A percentile compares a stretch with the other conserved stretches of the same genome.
Conservation (phyloP, 2,329 filamentous ascomycete species). For the Hymenoscyphus fructigenus region DNA sequence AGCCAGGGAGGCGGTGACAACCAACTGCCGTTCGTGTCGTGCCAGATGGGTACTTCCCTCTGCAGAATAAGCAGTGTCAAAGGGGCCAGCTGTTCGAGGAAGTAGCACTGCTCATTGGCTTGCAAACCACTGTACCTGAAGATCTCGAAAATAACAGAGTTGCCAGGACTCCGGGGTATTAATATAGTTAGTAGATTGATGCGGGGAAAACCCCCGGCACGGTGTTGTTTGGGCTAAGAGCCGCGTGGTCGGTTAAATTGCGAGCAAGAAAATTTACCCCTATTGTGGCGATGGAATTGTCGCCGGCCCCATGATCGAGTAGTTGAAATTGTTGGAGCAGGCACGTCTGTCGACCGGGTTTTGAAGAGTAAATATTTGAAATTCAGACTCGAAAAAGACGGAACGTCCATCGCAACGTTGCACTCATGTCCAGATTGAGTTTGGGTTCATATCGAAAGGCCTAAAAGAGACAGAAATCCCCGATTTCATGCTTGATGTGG, state of each 20-base stretch:
- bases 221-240: conserved; percentile 5
- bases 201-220: conserved; percentile 15
- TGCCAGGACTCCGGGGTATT: conserved; percentile 6
- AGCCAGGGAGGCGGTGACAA: not conserved
- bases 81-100: not conserved
- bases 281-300: conserved; percentile 5
- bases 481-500: not conserved
- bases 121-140: conserved; percentile 13
- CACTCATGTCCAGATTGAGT: not conserved
- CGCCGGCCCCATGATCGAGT: conserved; percentile 4
- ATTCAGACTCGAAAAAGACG: not conserved
- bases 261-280: not conserved
- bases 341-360: not conserved
- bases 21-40: conserved; percentile 11
- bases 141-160: conserved; percentile 6
- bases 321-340: not conserved
- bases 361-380: not conserved
- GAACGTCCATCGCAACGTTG: not conserved
- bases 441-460: not conserved
- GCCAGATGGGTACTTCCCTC: too few relatives aligned
- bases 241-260: conserved; percentile 18
- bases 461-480: not conserved
- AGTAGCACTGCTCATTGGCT: not conserved
- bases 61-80: not conserved
- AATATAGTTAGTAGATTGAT: conserved; percentile 18